A percentile compares a stretch with the other conserved stretches of the same genome.
Conservation (phyloP, 768 basidiomycete genomes). For the Cubamyces sp. region DNA sequence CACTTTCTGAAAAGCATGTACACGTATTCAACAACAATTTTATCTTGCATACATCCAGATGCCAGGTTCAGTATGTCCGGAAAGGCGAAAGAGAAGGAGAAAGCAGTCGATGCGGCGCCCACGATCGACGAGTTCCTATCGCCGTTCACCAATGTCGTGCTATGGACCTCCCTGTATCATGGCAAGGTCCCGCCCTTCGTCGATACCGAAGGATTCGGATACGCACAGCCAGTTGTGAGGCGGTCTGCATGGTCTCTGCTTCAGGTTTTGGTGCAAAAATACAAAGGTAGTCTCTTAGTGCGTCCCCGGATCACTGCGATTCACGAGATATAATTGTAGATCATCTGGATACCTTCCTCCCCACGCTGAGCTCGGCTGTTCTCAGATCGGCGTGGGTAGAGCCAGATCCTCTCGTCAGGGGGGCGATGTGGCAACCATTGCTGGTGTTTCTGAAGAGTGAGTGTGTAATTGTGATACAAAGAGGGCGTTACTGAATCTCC, state of each 20-base stretch:
- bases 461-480: slow-evolving; percentile 14
- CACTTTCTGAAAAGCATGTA: slow-evolving; percentile 6
- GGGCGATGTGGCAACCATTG: slow-evolving; percentile 69
- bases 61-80: slow-evolving; percentile 9
- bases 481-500: neutral
- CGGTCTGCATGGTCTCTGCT: slow-evolving; percentile 69
- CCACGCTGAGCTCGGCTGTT: slow-evolving; percentile 56
- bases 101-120: neutral
- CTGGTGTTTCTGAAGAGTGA: slow-evolving; percentile 74
- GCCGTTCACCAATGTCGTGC: slow-evolving; percentile 51
- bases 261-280: slow-evolving; percentile 46
- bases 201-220: slow-evolving; percentile 56
- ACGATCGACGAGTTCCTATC: slow-evolving; percentile 38
- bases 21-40: slow-evolving; percentile 8
- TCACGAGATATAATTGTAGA: slow-evolving; percentile 21
- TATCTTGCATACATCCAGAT: neutral
- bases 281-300: slow-evolving; percentile 44
- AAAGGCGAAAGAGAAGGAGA: slow-evolving; percentile 8
- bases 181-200: slow-evolving; percentile 47
- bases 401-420: slow-evolving; percentile 68
- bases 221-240: slow-evolving; percentile 71
- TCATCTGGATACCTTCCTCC: slow-evolving; percentile 40
- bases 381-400: slow-evolving; percentile 77
- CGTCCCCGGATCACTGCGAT: too few species aligned
- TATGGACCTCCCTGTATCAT: slow-evolving; percentile 65